A percentile compares a stretch with the other conserved stretches of the same genome.
Evolutionary conservation across 352 stramenopile species (phyloP).

Genomic region (Pythium rhizo-oryzae): DNA sequence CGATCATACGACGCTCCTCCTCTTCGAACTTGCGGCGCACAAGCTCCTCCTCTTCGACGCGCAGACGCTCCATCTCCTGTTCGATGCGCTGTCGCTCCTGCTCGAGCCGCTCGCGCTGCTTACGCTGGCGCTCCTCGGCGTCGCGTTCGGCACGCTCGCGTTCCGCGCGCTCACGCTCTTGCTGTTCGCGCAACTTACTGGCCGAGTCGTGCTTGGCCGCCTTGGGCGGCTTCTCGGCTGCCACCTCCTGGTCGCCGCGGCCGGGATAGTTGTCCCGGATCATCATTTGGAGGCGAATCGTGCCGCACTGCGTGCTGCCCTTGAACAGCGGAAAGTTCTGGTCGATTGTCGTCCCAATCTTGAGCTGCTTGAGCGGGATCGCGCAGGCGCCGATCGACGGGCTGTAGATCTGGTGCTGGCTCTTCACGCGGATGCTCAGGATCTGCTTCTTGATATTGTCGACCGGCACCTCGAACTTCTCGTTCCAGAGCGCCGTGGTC

Average conservation of each 20-base stretch:
- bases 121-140: conserved; percentile 9
- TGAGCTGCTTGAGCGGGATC: conserved; percentile 56
- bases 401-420: conserved; percentile 64
- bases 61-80: conserved; percentile 25
- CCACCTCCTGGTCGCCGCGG: background rate
- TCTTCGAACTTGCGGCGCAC: conserved; percentile 22
- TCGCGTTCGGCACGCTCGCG: too few relatives aligned
- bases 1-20: conserved; percentile 15
- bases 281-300: conserved; percentile 63
- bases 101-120: conserved; percentile 27
- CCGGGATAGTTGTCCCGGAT: conserved; percentile 21
- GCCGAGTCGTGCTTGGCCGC: background rate
- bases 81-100: conserved; percentile 24
- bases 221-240: conserved; percentile 7
- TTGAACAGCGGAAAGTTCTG: conserved; percentile 66
- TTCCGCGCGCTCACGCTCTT: background rate
- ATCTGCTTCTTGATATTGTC: conserved; percentile 50
- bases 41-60: conserved; percentile 22
- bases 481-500: conserved; percentile 64
- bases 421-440: conserved; percentile 77
- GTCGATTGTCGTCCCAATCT: conserved; percentile 45
- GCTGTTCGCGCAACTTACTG: conserved; percentile 2
- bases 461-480: conserved; percentile 73
- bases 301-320: conserved; percentile 38
- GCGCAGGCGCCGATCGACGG: conserved; percentile 60